Evolutionary conservation across 2,329 filamentous ascomycete species (phyloP).

Genomic region (Verticillium albo-atrum): DNA sequence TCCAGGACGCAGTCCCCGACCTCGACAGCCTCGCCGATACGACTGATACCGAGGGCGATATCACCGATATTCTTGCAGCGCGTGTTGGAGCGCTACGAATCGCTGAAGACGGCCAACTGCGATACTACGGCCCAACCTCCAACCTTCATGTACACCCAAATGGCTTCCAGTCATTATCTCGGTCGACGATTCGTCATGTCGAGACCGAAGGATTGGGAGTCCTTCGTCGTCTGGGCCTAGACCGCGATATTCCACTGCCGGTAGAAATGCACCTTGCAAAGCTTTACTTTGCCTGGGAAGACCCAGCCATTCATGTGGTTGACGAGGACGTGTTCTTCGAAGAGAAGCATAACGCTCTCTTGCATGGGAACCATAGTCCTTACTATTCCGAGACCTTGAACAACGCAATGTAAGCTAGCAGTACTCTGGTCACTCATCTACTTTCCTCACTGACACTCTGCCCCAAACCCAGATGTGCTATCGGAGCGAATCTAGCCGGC

Average conservation of each 20-base stretch:
- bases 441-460: no score
- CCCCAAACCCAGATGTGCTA: slow-evolving; percentile 1
- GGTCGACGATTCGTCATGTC: slow-evolving; percentile 1
- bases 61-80: slow-evolving; percentile 9
- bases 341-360: slow-evolving; percentile 13
- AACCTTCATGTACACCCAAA: slow-evolving; percentile 9
- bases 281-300: slow-evolving; percentile 20
- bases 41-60: slow-evolving; percentile 4
- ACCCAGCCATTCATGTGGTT: slow-evolving; percentile 18
- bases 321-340: slow-evolving; percentile 17
- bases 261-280: slow-evolving; percentile 13
- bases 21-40: neutral
- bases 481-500: slow-evolving; percentile 8
- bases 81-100: slow-evolving; percentile 11
- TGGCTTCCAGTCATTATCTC: neutral
- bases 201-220: slow-evolving; percentile 1
- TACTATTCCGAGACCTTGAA: slow-evolving; percentile 22
- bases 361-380: slow-evolving; percentile 7
- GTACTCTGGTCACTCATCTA: no score
- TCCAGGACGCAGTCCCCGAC: neutral
- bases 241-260: slow-evolving; percentile 8
- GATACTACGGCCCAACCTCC: slow-evolving; percentile 15
- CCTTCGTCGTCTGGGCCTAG: slow-evolving; percentile 10
- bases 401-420: slow-evolving; percentile 19
- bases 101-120: slow-evolving; percentile 11